These are phyloP conservation scores for Mycena latifolia DNA, from an alignment of 768 basidiomycete genomes.

Conservation along the genomic window DNA sequence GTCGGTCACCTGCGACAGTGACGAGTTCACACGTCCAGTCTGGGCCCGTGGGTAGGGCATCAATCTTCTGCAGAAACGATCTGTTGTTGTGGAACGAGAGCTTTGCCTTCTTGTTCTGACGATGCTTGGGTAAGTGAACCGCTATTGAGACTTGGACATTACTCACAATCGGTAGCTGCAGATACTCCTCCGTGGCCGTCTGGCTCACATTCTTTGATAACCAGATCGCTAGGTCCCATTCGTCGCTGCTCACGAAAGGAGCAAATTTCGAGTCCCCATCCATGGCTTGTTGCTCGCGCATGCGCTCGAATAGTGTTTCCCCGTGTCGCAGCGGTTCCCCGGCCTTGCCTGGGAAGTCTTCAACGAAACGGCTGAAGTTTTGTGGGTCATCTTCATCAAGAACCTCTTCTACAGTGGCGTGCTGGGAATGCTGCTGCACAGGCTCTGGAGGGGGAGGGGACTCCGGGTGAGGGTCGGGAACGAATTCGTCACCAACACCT, in stretches of 20 bases:
- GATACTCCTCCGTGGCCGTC: conserved; percentile 44
- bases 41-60: conserved; percentile 38
- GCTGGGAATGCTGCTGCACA: neutral
- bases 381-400: neutral
- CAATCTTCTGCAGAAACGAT: conserved; percentile 22
- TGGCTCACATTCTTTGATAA: conserved; percentile 43
- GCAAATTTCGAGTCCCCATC: neutral
- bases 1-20: conserved; percentile 32
- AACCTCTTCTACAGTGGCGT: neutral
- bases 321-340: neutral
- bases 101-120: conserved; percentile 1
- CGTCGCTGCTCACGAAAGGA: neutral
- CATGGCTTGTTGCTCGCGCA: neutral
- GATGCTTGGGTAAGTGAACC: neutral
- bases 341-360: neutral
- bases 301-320: neutral
- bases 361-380: neutral
- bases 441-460: neutral
- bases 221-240: conserved; percentile 43
- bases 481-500: neutral
- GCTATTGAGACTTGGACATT: neutral
- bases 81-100: neutral
- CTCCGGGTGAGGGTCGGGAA: neutral
- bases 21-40: conserved; percentile 39
- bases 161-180: conserved; percentile 35